These are phyloP conservation scores for Arxiozyma bovina DNA, from an alignment of 1,139 yeast species.

Conservation along the genomic window DNA sequence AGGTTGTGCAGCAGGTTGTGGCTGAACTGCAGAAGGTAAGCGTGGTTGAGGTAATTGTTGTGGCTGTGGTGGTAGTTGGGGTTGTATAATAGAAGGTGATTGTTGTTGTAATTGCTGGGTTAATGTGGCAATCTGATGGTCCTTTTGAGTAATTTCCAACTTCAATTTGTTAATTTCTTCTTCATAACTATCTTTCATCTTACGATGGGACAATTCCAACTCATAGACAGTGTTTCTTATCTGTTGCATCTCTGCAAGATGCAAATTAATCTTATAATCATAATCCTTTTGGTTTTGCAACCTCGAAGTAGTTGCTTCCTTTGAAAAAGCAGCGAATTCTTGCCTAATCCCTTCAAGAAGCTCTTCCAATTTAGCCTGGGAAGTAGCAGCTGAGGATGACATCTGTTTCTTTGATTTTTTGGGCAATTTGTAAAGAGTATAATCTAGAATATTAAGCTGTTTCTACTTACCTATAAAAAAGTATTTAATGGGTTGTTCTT, in stretches of 20 bases:
- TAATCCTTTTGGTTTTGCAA: conserved; percentile 83
- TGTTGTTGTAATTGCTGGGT: conserved; percentile 23
- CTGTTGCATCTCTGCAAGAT: conserved; percentile 89
- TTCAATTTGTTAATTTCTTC: conserved; percentile 83
- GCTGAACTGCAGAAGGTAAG: neutral
- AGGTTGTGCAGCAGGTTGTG: neutral
- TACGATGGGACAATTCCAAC: conserved; percentile 86
- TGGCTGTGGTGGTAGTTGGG: conserved; percentile 6
- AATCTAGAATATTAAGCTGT: neutral
- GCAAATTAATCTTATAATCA: conserved; percentile 84
- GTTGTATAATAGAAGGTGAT: conserved; percentile 14
- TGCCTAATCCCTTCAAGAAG: conserved; percentile 85
- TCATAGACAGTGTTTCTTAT: conserved; percentile 91
- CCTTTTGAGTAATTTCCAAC: conserved; percentile 74
- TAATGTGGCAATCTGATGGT: conserved; percentile 43
- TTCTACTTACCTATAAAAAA: neutral
- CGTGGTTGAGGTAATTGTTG: conserved; percentile 3
- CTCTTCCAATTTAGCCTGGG: conserved; percentile 36
- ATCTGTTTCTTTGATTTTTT: conserved; percentile 2
- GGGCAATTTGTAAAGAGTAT: neutral
- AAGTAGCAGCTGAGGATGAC: conserved; percentile 8
- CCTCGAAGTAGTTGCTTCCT: conserved; percentile 79
- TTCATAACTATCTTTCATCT: conserved; percentile 92
- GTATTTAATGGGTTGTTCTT: neutral
- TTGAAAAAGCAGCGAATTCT: conserved; percentile 80